Evolutionary conservation across 208 protist species (phyloP).

Genomic region (Wallacemonas sp.): DNA sequence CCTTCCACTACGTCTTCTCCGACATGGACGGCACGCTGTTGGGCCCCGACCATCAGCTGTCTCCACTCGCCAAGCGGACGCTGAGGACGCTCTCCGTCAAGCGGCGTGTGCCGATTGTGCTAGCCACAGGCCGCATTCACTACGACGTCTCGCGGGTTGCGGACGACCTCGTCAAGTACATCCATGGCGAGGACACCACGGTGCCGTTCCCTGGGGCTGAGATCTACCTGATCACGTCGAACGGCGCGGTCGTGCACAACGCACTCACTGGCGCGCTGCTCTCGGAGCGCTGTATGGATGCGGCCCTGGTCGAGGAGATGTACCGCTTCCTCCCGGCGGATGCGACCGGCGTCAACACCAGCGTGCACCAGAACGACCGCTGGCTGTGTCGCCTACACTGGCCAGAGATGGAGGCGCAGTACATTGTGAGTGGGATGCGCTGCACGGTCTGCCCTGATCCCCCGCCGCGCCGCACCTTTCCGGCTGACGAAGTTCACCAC

Average conservation of each 20-base stretch:
- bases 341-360: constrained; percentile 21
- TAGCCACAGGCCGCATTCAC: constrained; percentile 57
- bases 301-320: constrained; percentile 34
- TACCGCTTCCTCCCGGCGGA: constrained; percentile 7
- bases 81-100: constrained; percentile 40
- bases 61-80: constrained; percentile 38
- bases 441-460: constrained; percentile 25
- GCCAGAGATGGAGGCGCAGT: constrained; percentile 30
- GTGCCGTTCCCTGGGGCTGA: background rate
- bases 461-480: background rate
- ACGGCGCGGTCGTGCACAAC: constrained; percentile 58
- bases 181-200: constrained; percentile 17
- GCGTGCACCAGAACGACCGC: constrained; percentile 40
- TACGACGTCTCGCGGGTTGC: constrained; percentile 35
- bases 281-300: constrained; percentile 21
- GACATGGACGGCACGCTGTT: constrained; percentile 70
- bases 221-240: constrained; percentile 55
- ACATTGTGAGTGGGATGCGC: constrained; percentile 34
- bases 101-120: constrained; percentile 29
- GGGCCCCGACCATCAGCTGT: constrained; percentile 37
- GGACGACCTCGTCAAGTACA: constrained; percentile 34
- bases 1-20: constrained; percentile 44
- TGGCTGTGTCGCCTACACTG: constrained; percentile 36
- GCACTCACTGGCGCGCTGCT: constrained; percentile 32
- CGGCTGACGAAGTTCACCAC: background rate